phyloP scores from a whole-genome alignment of 164 flowering plant genomes.

The Vitis labrusca region DNA sequence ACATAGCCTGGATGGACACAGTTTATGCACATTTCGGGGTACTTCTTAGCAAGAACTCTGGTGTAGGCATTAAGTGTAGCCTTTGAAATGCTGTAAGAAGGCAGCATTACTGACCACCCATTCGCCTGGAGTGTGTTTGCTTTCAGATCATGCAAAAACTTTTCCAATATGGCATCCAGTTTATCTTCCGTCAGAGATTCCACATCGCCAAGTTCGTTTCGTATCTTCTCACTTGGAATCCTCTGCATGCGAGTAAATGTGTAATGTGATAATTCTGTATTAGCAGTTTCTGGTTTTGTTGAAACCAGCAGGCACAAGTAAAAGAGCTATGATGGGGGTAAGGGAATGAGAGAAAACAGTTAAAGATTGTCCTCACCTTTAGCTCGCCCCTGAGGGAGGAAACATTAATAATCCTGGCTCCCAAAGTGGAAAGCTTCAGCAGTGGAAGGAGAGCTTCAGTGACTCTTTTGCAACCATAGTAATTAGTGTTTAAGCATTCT shows the following conservation, averaged over 20 bases:
- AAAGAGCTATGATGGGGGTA: background rate
- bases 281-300: too few relatives aligned
- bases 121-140: slow-evolving; percentile 37
- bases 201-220: slow-evolving; percentile 42
- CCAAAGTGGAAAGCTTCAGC: slow-evolving; percentile 36
- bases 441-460: slow-evolving; percentile 56
- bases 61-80: slow-evolving; percentile 58
- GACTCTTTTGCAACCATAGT: slow-evolving; percentile 50
- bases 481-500: slow-evolving; percentile 52
- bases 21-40: slow-evolving; percentile 52
- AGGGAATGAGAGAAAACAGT: background rate
- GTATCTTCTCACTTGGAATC: slow-evolving; percentile 38
- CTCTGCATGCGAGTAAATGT: slow-evolving; percentile 30
- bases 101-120: slow-evolving; percentile 58
- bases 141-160: slow-evolving; percentile 43
- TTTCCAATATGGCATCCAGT: slow-evolving; percentile 34
- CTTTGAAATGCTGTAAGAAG: slow-evolving; percentile 59
- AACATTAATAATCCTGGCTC: slow-evolving; percentile 54
- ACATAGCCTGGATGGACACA: slow-evolving; percentile 70
- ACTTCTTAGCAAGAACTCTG: slow-evolving; percentile 48
- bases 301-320: background rate
- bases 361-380: slow-evolving; percentile 22
- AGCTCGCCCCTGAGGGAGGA: slow-evolving; percentile 57
- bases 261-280: too few relatives aligned
- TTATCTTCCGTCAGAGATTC: slow-evolving; percentile 46